phyloP scores from a whole-genome alignment of 805 yeast species.

The Ogataea haglerorum region DNA sequence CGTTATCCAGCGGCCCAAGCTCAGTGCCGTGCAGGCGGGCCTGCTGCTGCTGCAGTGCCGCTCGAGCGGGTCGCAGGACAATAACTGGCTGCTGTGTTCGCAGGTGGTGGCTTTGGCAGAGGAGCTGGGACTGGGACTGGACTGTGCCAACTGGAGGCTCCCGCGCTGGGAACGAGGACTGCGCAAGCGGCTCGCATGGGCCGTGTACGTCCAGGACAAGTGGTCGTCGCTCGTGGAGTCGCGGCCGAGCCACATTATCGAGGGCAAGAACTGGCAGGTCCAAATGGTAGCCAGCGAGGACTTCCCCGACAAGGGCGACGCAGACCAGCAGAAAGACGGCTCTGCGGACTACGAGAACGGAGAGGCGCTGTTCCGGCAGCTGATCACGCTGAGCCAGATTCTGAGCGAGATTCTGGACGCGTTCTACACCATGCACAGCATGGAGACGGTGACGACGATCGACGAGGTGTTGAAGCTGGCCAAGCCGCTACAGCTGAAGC shows the following conservation, averaged over 20 bases:
- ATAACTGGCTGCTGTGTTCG: constrained; percentile 82
- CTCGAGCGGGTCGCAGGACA: constrained; percentile 41
- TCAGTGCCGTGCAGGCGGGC: constrained; percentile 92
- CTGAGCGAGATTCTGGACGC: constrained; percentile 68
- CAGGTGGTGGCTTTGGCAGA: constrained; percentile 87
- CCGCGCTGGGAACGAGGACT: constrained; percentile 95
- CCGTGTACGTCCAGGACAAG: constrained; percentile 86
- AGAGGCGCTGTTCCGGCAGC: constrained; percentile 60
- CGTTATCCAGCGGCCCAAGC: constrained; percentile 79
- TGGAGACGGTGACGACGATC: constrained; percentile 51
- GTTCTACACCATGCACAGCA: constrained; percentile 69
- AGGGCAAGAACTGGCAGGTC: constrained; percentile 78
- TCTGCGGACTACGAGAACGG: constrained; percentile 72
- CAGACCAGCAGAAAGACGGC: constrained; percentile 43
- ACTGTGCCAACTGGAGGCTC: constrained; percentile 85
- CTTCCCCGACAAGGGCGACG: constrained; percentile 58
- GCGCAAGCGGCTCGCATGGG: constrained; percentile 91
- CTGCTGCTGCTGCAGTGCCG: constrained; percentile 68
- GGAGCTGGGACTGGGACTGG: constrained; percentile 87
- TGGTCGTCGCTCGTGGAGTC: constrained; percentile 84
- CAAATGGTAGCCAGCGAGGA: constrained; percentile 65
- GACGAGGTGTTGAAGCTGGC: constrained; percentile 71
- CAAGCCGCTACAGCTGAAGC: constrained; percentile 71
- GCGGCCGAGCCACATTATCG: constrained; percentile 76
- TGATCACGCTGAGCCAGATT: constrained; percentile 64